Evolutionary conservation across 108 stramenopile genomes (phyloP).

Genomic region (Stephanodiscus minutulus): DNA sequence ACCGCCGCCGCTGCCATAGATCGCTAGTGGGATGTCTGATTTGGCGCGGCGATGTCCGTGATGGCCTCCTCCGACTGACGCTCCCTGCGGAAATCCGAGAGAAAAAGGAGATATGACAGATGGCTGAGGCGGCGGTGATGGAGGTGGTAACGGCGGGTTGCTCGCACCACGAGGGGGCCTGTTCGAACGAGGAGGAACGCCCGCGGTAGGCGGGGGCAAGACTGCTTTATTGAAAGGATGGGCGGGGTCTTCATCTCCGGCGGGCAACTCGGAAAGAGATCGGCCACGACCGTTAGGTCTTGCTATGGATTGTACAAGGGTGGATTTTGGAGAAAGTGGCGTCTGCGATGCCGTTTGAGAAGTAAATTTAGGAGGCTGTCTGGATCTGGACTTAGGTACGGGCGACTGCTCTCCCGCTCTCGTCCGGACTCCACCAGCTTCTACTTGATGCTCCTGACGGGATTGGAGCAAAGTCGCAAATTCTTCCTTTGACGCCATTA

Average conservation of each 20-base stretch:
- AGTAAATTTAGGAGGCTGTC: constrained; percentile 22
- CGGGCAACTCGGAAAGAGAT: constrained; percentile 27
- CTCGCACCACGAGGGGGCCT: constrained; percentile 1
- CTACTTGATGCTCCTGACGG: constrained; percentile 14
- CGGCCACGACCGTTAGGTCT: constrained; percentile 9
- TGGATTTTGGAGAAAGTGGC: not conserved
- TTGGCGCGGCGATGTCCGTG: constrained; percentile 32
- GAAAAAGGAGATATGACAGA: not conserved
- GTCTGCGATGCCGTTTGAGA: no score
- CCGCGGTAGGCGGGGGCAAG: not conserved
- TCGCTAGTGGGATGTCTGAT: constrained; percentile 31
- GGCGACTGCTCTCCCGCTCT: not conserved
- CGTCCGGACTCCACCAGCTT: not conserved
- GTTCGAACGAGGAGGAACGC: not conserved
- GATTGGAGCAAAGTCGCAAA: constrained; percentile 29
- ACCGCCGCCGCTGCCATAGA: constrained; percentile 7
- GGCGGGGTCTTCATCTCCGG: constrained; percentile 7
- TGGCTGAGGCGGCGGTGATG: not conserved
- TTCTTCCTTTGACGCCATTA: constrained; percentile 32
- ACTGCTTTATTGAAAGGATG: constrained; percentile 17
- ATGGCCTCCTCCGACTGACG: not conserved
- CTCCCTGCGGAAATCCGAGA: not conserved
- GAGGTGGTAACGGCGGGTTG: not conserved
- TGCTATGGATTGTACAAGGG: not conserved
- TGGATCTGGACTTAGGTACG: constrained; percentile 6